phyloP scores from a whole-genome alignment of 1,139 yeast genomes.

The Suhomyces chickasaworum region DNA sequence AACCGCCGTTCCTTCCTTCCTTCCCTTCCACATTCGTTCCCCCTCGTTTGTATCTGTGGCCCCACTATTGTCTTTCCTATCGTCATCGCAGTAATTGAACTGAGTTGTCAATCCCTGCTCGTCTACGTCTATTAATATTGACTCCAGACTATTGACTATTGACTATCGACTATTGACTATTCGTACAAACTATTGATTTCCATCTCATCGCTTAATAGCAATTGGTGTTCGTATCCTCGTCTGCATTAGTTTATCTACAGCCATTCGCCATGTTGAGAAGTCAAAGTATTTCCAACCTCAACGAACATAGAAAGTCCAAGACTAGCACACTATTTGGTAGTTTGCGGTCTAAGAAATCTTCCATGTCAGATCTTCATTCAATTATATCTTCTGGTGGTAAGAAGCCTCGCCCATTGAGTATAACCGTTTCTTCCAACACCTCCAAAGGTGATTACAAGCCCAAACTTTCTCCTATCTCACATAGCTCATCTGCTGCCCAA shows the following conservation, averaged over 20 bases:
- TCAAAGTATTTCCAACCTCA: slow-evolving; percentile 33
- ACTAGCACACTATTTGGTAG: slow-evolving; percentile 24
- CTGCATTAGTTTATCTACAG: slow-evolving; percentile 1
- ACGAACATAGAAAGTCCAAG: slow-evolving; percentile 25
- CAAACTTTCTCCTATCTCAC: slow-evolving; percentile 9
- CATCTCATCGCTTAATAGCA: background rate
- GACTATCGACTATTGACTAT: background rate
- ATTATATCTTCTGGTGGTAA: slow-evolving; percentile 3
- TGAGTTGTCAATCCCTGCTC: background rate
- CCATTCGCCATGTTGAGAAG: slow-evolving; percentile 30
- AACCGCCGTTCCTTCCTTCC: background rate
- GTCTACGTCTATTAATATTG: background rate
- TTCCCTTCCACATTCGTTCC: background rate
- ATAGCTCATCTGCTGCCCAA: slow-evolving; percentile 13
- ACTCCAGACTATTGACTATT: background rate
- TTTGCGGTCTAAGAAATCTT: slow-evolving; percentile 23
- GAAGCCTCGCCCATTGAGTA: slow-evolving; percentile 22
- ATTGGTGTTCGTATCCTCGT: background rate
- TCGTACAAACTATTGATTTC: background rate
- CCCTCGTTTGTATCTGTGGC: background rate
- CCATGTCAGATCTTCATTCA: slow-evolving; percentile 17
- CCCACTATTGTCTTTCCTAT: background rate
- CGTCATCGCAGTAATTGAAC: background rate
- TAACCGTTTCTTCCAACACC: slow-evolving; percentile 16
- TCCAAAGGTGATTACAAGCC: slow-evolving; percentile 4